phyloP scores from a whole-genome alignment of 1,139 yeast genomes.

The Kazachstania sp. region DNA sequence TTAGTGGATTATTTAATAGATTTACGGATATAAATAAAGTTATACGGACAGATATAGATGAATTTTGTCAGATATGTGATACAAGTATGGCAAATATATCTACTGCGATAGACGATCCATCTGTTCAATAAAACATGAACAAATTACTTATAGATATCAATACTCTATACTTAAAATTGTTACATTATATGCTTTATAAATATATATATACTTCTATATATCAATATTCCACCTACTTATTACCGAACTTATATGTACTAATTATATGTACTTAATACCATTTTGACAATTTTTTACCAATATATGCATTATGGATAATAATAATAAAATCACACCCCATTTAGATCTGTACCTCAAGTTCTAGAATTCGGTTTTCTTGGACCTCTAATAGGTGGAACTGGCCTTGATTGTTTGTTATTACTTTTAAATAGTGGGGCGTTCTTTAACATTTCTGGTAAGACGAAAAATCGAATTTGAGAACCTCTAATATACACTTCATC shows the following conservation, averaged over 20 bases:
- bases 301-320: too few species aligned
- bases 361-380: slow-evolving; percentile 35
- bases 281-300: too few species aligned
- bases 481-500: slow-evolving; percentile 89
- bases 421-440: slow-evolving; percentile 82
- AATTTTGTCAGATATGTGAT: slow-evolving; percentile 24
- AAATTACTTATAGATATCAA: neutral
- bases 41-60: slow-evolving; percentile 24
- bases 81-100: slow-evolving; percentile 4
- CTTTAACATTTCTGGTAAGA: slow-evolving; percentile 79
- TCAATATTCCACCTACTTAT: too few species aligned
- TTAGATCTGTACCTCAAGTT: too few species aligned
- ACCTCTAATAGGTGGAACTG: slow-evolving; percentile 64
- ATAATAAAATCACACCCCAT: too few species aligned
- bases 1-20: slow-evolving; percentile 15
- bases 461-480: slow-evolving; percentile 74
- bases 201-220: neutral
- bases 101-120: neutral
- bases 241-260: too few species aligned
- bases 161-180: neutral
- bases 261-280: too few species aligned
- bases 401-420: slow-evolving; percentile 44
- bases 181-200: neutral
- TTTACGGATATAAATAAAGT: slow-evolving; percentile 19
- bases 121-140: too few species aligned